Evolutionary conservation across 2,329 filamentous ascomycete genomes (phyloP).

Genomic region (Paecilomyces formosus): DNA sequence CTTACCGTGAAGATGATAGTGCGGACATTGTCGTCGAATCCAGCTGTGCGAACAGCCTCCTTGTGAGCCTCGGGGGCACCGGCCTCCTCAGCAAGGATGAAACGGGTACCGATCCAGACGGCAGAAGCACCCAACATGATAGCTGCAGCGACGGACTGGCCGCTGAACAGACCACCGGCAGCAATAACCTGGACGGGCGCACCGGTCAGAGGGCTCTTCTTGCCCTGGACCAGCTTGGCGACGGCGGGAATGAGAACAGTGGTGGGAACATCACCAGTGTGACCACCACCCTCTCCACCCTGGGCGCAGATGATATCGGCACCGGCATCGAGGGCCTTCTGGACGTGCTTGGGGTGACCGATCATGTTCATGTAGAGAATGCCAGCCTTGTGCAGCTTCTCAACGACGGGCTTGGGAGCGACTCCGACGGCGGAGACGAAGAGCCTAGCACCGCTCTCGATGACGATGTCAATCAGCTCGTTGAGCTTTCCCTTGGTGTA

Average conservation of each 20-base stretch:
- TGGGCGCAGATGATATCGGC: conserved; percentile 97
- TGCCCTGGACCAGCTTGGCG: conserved; percentile 68
- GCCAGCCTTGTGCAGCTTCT: conserved; percentile 78
- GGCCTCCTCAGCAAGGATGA: conserved; percentile 89
- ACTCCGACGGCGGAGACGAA: conserved; percentile 97
- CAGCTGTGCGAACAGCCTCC: conserved; percentile 83
- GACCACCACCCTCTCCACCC: conserved; percentile 93
- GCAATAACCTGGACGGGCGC: conserved; percentile 84
- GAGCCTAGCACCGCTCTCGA: conserved; percentile 81
- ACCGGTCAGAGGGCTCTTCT: conserved; percentile 82
- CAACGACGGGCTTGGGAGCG: conserved; percentile 79
- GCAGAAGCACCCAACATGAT: conserved; percentile 87
- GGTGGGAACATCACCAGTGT: conserved; percentile 91
- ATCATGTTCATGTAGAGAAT: conserved; percentile 99
- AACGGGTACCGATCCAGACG: conserved; percentile 96
- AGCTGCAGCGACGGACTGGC: conserved; percentile 78
- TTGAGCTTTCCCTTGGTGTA: conserved; percentile 98
- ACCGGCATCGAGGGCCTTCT: conserved; percentile 88
- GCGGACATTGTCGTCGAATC: conserved; percentile 91
- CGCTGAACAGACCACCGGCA: conserved; percentile 90
- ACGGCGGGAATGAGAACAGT: conserved; percentile 88
- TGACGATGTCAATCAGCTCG: conserved; percentile 84
- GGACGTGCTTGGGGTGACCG: conserved; percentile 96
- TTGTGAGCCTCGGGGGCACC: conserved; percentile 91
- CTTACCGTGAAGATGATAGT: conserved; percentile 89